Evolutionary conservation across 2,329 filamentous ascomycete species (phyloP).

Genomic region (Bertia moriformis): DNA sequence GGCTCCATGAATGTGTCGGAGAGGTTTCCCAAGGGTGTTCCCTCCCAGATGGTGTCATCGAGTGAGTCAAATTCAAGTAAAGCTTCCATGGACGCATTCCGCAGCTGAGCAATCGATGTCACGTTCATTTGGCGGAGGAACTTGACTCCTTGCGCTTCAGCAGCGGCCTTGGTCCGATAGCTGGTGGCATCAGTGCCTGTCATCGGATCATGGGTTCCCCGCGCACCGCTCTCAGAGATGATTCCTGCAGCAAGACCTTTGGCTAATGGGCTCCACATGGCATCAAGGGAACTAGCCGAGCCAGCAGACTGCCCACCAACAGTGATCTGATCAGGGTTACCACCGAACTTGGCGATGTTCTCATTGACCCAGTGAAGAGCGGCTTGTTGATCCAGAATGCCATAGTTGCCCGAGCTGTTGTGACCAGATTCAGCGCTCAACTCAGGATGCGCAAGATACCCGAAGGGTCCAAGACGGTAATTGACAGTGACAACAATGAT

Average conservation of each 20-base stretch:
- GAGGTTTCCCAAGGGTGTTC: too few relatives aligned
- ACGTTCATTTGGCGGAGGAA: too few relatives aligned
- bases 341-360: conserved; percentile 15
- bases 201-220: conserved; percentile 12
- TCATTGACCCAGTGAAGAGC: conserved; percentile 41
- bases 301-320: conserved; percentile 12
- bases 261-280: conserved; percentile 11
- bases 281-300: conserved; percentile 7
- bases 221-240: conserved; percentile 16
- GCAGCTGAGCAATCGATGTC: too few relatives aligned
- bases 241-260: conserved; percentile 10
- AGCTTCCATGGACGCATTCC: too few relatives aligned
- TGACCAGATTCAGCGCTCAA: conserved; percentile 9
- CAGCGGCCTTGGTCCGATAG: conserved; percentile 10
- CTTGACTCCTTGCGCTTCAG: too few relatives aligned
- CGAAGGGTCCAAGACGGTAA: conserved; percentile 24
- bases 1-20: too few relatives aligned
- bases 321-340: conserved; percentile 14
- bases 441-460: conserved; percentile 28
- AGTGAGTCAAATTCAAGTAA: too few relatives aligned
- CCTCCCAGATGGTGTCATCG: too few relatives aligned
- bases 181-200: conserved; percentile 11
- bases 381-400: conserved; percentile 34
- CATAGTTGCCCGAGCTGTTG: conserved; percentile 30
- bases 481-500: conserved; percentile 31